These are phyloP conservation scores for Cerrena zonata DNA, from an alignment of 1,284 basidiomycete genomes.

Conservation along the genomic window DNA sequence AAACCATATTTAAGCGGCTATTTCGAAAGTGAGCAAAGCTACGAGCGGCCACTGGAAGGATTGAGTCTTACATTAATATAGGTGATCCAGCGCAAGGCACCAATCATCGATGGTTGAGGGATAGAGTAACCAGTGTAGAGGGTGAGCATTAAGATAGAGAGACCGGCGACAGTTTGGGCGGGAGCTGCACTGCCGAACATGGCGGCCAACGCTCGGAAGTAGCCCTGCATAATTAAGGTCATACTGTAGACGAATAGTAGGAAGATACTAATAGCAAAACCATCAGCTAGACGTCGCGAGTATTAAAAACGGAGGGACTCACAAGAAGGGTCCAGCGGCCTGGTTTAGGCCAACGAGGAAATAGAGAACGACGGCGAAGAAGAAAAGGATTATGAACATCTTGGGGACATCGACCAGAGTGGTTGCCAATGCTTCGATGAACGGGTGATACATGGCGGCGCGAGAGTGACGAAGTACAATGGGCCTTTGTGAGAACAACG, in stretches of 20 bases:
- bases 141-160: conserved; percentile 42
- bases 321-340: conserved; percentile 58
- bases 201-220: conserved; percentile 56
- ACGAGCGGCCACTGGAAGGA: conserved; percentile 7
- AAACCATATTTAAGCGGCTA: conserved; percentile 49
- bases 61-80: conserved; percentile 49
- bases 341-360: conserved; percentile 58
- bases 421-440: conserved; percentile 60
- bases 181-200: conserved; percentile 46
- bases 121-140: conserved; percentile 48
- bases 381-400: conserved; percentile 42
- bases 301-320: conserved; percentile 18
- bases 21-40: no score
- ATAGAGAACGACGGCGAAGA: conserved; percentile 57
- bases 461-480: conserved; percentile 61
- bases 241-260: conserved; percentile 46
- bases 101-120: conserved; percentile 54
- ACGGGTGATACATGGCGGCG: conserved; percentile 61
- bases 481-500: conserved; percentile 66
- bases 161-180: conserved; percentile 56
- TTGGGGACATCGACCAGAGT: conserved; percentile 70
- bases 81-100: conserved; percentile 59
- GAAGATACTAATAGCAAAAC: conserved; percentile 38
- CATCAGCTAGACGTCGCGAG: background rate
- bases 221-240: conserved; percentile 55